phyloP scores from a whole-genome alignment of 306 rosid species.

The Rubus idaeus region DNA sequence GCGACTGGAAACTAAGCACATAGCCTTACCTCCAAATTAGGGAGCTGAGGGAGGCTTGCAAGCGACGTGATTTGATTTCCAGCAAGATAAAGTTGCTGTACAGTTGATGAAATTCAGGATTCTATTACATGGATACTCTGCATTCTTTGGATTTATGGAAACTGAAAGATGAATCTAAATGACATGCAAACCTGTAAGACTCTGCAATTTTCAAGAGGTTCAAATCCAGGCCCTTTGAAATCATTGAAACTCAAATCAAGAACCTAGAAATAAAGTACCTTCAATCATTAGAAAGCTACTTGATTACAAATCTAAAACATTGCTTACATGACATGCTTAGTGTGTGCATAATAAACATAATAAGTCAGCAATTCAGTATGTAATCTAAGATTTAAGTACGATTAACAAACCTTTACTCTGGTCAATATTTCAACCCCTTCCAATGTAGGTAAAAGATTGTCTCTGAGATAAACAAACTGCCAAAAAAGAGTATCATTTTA shows the following conservation, averaged over 20 bases:
- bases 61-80: constrained; percentile 97
- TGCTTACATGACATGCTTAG: background rate
- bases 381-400: background rate
- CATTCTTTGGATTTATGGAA: background rate
- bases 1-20: constrained; percentile 16
- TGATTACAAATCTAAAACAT: constrained; percentile 24
- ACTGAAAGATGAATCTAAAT: constrained; percentile 17
- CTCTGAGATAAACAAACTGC: constrained; percentile 96
- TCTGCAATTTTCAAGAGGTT: constrained; percentile 92
- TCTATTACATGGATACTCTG: background rate
- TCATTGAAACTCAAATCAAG: constrained; percentile 98
- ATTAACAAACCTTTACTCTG: constrained; percentile 80
- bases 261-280: constrained; percentile 56
- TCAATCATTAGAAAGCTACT: constrained; percentile 27
- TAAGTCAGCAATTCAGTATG: background rate
- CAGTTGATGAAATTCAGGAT: constrained; percentile 26
- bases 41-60: constrained; percentile 94
- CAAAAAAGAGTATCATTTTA: constrained; percentile 34
- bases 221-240: constrained; percentile 98
- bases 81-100: constrained; percentile 96
- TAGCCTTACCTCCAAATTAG: constrained; percentile 88
- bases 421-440: constrained; percentile 90
- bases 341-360: background rate
- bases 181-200: constrained; percentile 73
- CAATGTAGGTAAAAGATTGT: constrained; percentile 86